phyloP scores from a whole-genome alignment of 805 yeast genomes.

The Cyberlindnera euphorbiae region DNA sequence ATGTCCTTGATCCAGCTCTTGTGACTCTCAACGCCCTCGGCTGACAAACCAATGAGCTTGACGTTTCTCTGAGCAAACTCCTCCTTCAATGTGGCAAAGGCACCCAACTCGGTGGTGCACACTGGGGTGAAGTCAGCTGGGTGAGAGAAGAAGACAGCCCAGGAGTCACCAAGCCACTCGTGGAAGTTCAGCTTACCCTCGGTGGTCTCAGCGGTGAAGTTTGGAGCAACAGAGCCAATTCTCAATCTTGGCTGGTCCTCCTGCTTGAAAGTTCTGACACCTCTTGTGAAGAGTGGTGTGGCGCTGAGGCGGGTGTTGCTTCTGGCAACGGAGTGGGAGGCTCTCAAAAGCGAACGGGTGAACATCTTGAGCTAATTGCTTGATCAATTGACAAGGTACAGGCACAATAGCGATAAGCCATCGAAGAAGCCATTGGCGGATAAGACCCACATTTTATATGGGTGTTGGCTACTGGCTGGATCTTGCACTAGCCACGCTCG shows the following conservation, averaged over 20 bases:
- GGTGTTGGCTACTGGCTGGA: too few species aligned
- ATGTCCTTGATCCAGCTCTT: slow-evolving; percentile 86
- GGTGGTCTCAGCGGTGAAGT: slow-evolving; percentile 80
- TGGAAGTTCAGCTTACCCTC: slow-evolving; percentile 83
- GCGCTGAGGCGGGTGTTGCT: slow-evolving; percentile 15
- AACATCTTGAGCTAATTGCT: slow-evolving; percentile 23
- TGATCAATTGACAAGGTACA: neutral
- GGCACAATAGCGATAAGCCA: too few species aligned
- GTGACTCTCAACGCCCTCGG: slow-evolving; percentile 78
- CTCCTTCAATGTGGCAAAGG: slow-evolving; percentile 83
- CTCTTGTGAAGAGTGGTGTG: slow-evolving; percentile 27
- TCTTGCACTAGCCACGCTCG: slow-evolving; percentile 9
- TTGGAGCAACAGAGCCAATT: slow-evolving; percentile 83
- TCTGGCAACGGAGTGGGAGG: slow-evolving; percentile 21
- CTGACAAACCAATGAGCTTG: slow-evolving; percentile 86
- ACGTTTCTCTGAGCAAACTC: slow-evolving; percentile 83
- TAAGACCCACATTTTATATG: too few species aligned
- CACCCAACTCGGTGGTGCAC: slow-evolving; percentile 94
- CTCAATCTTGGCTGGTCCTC: slow-evolving; percentile 60
- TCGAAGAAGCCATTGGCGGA: too few species aligned
- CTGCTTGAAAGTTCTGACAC: slow-evolving; percentile 43
- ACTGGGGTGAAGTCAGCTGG: slow-evolving; percentile 98
- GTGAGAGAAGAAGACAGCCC: slow-evolving; percentile 89
- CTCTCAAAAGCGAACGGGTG: slow-evolving; percentile 26
- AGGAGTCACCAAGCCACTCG: slow-evolving; percentile 76